Base-by-base conservation (phyloP, 306 rosid species). In the Pachyrhizus erosus region DNA sequence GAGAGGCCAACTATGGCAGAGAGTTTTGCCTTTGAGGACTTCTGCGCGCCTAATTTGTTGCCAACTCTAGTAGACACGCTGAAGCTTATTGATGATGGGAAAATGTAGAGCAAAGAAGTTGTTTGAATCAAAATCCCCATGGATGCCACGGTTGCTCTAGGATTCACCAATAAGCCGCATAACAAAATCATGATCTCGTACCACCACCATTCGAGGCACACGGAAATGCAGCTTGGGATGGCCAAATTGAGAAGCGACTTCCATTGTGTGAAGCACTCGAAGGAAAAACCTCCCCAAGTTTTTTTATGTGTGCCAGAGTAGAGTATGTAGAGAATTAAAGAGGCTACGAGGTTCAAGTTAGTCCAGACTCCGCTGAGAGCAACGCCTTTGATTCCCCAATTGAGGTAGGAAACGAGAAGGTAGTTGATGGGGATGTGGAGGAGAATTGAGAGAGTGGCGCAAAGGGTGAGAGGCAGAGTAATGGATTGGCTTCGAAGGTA, bases 201-300 rank as follows among this genome's bases (percentile, higher is more conserved):
- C 99, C 99, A 96, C 99, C 99, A 96, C 99, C 99, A 96, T 80
- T 96, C 99, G 0, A 93, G 84, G 65, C 99, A 96, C 20, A 96
- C 99, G 0, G 97, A 96, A 74, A 96, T 70, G 84, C 99, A 96
- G 82, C 99, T 96, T 5, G 99, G 96, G 13, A 96, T 87, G 1
- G 99, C 97, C 27, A 92, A 29, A 69, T 86, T 85, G 5, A 93
- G 84, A 4, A 96, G 91, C 1, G 87, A 40, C 48, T 81, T 91
- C 98, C 98, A 96, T 54, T 88, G 91, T 15, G 46, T 75, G 15
- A 96, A 92, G 68, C 93, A 89, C 48, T 96, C 93, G 11, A 43
- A n/a, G 3, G 99, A 89, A 57, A 93, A 87, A 5, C 96, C 97
- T 2, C 84, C 91, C 99, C 98, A 93, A 1, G 98, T 89, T 86